Conservation (phyloP, 2,329 filamentous ascomycete genomes). For the Aspergillus sp. region DNA sequence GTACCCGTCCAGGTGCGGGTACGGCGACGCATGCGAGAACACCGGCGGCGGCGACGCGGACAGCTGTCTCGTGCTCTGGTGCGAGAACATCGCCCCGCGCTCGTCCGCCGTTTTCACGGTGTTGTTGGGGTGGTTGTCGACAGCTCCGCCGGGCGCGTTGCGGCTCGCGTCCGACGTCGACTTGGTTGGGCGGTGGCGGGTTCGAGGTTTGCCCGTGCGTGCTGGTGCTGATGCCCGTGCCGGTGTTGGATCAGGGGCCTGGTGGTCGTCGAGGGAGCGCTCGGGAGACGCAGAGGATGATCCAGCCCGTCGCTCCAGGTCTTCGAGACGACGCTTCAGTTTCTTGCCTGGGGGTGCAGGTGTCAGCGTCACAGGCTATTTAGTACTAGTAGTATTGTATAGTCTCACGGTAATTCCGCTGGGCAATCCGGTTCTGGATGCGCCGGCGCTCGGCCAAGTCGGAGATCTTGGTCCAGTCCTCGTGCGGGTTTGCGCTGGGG, state of each 20-base stretch:
- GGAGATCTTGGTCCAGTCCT: constrained; percentile 99
- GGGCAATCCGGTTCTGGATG: constrained; percentile 96
- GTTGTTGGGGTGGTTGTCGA: too few relatives aligned
- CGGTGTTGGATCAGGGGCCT: constrained; percentile 19
- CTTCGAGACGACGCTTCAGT: constrained; percentile 58
- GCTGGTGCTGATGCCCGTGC: constrained; percentile 12
- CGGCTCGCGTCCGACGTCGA: constrained; percentile 15
- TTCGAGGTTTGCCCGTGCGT: constrained; percentile 15
- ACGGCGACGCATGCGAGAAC: constrained; percentile 46
- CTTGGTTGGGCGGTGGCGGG: constrained; percentile 18
- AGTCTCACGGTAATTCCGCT: constrained; percentile 85
- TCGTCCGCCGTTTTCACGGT: constrained; percentile 37
- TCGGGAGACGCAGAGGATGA: constrained; percentile 54
- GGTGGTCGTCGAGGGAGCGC: constrained; percentile 47
- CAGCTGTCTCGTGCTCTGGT: constrained; percentile 50
- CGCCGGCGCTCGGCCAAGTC: constrained; percentile 87
- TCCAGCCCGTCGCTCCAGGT: constrained; percentile 52
- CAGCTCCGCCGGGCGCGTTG: too few relatives aligned
- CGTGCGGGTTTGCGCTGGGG: constrained; percentile 85
- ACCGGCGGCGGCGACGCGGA: constrained; percentile 50
- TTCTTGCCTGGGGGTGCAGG: constrained; percentile 49
- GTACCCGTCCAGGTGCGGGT: constrained; percentile 38
- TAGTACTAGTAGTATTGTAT: neutral
- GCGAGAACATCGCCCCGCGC: constrained; percentile 44
- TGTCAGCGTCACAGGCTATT: too few relatives aligned